Percentiles rank a stretch among this genome's conserved stretches.
phyloP scores from a whole-genome alignment of 2,329 filamentous ascomycete genomes.

The Colletotrichum noveboracense region DNA sequence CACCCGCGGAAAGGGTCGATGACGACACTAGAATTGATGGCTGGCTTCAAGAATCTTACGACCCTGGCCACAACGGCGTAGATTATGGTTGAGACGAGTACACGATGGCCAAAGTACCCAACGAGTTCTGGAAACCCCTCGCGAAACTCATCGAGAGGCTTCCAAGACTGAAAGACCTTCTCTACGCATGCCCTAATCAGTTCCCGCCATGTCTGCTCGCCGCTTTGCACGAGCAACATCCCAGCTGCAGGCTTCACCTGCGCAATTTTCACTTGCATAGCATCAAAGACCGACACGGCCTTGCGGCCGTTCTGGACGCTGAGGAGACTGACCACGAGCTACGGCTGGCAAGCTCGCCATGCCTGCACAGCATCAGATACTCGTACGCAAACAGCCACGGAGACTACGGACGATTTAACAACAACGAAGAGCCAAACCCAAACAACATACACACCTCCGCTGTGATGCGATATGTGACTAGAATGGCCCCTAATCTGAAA shows the following conservation, averaged over 20 bases:
- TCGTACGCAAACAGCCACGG: neutral
- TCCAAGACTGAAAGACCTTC: neutral
- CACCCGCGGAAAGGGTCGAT: neutral
- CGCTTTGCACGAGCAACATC: neutral
- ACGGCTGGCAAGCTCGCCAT: neutral
- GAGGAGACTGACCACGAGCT: neutral
- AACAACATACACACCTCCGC: neutral
- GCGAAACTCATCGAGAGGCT: neutral
- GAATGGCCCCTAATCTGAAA: neutral
- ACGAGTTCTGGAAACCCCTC: neutral
- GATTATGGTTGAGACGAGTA: neutral
- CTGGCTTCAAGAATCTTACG: neutral
- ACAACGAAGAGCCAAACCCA: neutral
- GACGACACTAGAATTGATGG: neutral
- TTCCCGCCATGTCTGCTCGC: neutral
- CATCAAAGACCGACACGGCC: neutral
- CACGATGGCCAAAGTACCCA: neutral
- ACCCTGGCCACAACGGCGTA: neutral
- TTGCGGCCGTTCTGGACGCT: too few species aligned
- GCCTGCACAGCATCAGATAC: neutral
- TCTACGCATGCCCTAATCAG: neutral
- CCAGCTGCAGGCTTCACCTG: neutral
- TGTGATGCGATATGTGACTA: neutral
- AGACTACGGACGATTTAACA: too few species aligned
- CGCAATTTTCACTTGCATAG: neutral